Percentiles rank a stretch among this genome's conserved stretches.
These are phyloP conservation scores for Linnemannia exigua DNA, from an alignment of 192 early-diverging fungal genomes.

Conservation along the genomic window DNA sequence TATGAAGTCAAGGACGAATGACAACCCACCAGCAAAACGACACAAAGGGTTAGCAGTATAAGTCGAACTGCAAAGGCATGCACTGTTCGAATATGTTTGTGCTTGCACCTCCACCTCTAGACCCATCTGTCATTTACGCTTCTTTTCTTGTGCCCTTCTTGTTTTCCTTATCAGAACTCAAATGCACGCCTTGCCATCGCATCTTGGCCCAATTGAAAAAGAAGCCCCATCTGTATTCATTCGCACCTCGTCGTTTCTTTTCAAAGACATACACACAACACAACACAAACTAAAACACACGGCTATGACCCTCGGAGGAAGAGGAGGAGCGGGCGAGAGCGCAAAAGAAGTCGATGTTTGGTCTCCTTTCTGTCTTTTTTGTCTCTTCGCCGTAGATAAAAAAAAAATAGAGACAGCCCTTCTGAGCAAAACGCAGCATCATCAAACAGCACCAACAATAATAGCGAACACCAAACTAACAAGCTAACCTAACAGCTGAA, in stretches of 20 bases:
- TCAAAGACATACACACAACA: neutral
- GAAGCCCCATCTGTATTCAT: conserved; percentile 2
- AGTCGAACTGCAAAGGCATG: neutral
- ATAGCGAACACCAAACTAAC: neutral
- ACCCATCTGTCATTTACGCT: neutral
- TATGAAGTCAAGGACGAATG: neutral
- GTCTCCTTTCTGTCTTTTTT: neutral
- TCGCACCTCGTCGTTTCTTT: neutral
- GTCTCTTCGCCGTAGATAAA: neutral
- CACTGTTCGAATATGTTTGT: neutral
- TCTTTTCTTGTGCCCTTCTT: neutral
- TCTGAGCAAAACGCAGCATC: conserved; percentile 5
- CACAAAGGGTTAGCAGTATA: neutral
- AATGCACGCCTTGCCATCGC: neutral
- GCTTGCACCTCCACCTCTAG: neutral
- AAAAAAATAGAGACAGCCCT: neutral
- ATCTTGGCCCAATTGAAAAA: neutral
- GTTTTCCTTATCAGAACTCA: conserved; percentile 1
- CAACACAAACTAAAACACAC: neutral
- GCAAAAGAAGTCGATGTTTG: neutral
- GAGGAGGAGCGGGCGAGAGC: neutral
- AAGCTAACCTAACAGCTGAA: neutral
- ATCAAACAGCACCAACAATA: neutral
- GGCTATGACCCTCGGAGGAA: neutral
- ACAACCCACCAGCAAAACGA: neutral